Base-by-base conservation (phyloP, 2,329 filamentous ascomycete genomes). In the Mariannaea elegans region DNA sequence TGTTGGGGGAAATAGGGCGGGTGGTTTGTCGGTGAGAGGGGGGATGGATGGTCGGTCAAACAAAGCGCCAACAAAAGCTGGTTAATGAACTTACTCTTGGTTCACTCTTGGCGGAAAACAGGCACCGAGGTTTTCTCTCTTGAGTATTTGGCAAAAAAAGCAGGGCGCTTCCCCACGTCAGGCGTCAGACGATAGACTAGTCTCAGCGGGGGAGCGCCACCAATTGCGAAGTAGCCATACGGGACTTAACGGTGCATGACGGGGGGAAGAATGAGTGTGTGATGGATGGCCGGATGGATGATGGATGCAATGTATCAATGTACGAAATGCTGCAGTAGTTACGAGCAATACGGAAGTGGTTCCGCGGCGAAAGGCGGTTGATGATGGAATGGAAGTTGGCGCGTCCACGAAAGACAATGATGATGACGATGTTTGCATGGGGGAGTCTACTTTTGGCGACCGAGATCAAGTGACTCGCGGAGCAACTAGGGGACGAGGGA, bases 111-210 rank as follows among this genome's bases (percentile, higher is more conserved):
- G 38, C 27, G 24, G 16, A 34, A 52, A 58, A 36, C 42, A 58
- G 56, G 48, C 38, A 56, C 46, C 53, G 36, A 49, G 46, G 45
- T 56, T 56, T 34, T 14, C 21, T n/a, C 23, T 16, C 12, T 19
- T 31, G 24, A 19, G 36, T 50, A 31, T 42, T 44, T 56, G 52
- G 49, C 46, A n/a, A n/a, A n/a, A n/a, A n/a, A n/a, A n/a, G n/a
- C n/a, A n/a, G n/a, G n/a, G n/a, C n/a, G n/a, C n/a, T 56, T 49
- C 53, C 47, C 55, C 55, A 57, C 41, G 55, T 36, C 47, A n/a
- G n/a, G n/a, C n/a, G n/a, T n/a, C n/a, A 32, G 29, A 49, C n/a
- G 36, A 54, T 36, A 16, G 5, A 23, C 21, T 46, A 39, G 50
- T 23, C 32, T 31, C 51, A 54, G 48, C 34, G 21, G 24, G 14